Conservation (phyloP, 352 stramenopile genomes). For the Aphanomyces invadans region DNA sequence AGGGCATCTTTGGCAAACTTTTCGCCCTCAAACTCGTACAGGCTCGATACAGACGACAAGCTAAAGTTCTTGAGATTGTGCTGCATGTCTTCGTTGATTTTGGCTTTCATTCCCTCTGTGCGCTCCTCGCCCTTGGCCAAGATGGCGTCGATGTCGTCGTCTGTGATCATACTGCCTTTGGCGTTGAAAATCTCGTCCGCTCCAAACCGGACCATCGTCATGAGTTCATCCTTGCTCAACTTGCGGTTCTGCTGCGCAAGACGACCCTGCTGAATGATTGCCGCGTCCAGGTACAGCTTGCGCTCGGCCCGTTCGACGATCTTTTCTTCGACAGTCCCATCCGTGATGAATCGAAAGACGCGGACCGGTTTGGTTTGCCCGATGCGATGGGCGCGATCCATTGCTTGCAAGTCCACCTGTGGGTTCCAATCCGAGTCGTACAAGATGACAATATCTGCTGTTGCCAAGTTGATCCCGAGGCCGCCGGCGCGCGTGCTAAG, state of each 20-base stretch:
- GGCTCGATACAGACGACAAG: slow-evolving; percentile 67
- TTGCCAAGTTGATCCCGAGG: slow-evolving; percentile 98
- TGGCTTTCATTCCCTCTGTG: slow-evolving; percentile 83
- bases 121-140: slow-evolving; percentile 85
- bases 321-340: slow-evolving; percentile 98
- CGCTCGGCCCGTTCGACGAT: slow-evolving; percentile 97
- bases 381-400: slow-evolving; percentile 97
- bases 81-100: slow-evolving; percentile 87
- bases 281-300: slow-evolving; percentile 98
- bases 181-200: slow-evolving; percentile 86
- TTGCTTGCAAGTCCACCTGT: slow-evolving; percentile 97
- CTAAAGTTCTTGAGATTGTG: slow-evolving; percentile 96
- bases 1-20: slow-evolving; percentile 79
- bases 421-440: slow-evolving; percentile 99
- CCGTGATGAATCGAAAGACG: slow-evolving; percentile 98
- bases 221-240: slow-evolving; percentile 95
- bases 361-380: slow-evolving; percentile 97
- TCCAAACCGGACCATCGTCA: slow-evolving; percentile 93
- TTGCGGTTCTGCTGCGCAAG: slow-evolving; percentile 90
- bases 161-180: slow-evolving; percentile 82
- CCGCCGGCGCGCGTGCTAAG: slow-evolving; percentile 94
- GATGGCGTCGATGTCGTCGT: slow-evolving; percentile 90
- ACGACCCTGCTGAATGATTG: slow-evolving; percentile 98
- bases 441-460: slow-evolving; percentile 98
- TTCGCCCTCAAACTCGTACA: slow-evolving; percentile 87